Percentiles rank a stretch among this genome's conserved stretches.
These are phyloP conservation scores for Xylaria nigripes DNA, from an alignment of 495 filamentous ascomycete species.

Conservation along the genomic window DNA sequence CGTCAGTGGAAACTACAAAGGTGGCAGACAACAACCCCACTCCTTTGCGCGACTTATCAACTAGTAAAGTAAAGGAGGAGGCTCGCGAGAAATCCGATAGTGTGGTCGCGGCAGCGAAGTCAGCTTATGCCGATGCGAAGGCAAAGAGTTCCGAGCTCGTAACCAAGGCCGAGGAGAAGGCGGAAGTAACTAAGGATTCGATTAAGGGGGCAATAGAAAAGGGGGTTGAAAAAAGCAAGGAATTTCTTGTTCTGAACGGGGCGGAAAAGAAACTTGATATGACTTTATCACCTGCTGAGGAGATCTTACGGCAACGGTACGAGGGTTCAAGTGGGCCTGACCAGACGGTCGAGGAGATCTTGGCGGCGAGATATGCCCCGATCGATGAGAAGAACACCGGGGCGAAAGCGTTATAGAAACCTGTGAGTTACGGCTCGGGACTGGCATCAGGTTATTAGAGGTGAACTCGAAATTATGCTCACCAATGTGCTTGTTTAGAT, in stretches of 20 bases:
- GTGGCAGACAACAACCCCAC: constrained; percentile 8
- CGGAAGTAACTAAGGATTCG: constrained; percentile 23
- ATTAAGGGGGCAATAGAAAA: constrained; percentile 25
- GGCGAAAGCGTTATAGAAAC: constrained; percentile 25
- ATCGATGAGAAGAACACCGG: constrained; percentile 31
- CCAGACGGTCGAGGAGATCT: constrained; percentile 35
- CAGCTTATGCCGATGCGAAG: constrained; percentile 26
- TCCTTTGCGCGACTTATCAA: constrained; percentile 14
- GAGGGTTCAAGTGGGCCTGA: constrained; percentile 21
- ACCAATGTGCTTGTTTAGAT: background rate
- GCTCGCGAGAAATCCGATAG: constrained; percentile 13
- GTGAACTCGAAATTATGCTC: background rate
- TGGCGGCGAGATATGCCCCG: constrained; percentile 42
- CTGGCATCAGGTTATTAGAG: background rate
- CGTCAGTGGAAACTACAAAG: constrained; percentile 10
- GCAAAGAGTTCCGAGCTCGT: constrained; percentile 12
- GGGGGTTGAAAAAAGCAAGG: constrained; percentile 28
- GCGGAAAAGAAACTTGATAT: constrained; percentile 23
- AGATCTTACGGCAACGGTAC: constrained; percentile 40
- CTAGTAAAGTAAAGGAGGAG: constrained; percentile 21
- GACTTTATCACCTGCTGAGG: constrained; percentile 35
- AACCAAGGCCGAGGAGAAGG: constrained; percentile 10
- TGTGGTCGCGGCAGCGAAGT: constrained; percentile 24
- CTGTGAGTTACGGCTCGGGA: background rate
- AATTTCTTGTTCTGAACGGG: constrained; percentile 22